Evolutionary conservation across 805 yeast species (phyloP), one percentile per base, ranked within the genome.

Genomic region (Candida manassasensis): DNA sequence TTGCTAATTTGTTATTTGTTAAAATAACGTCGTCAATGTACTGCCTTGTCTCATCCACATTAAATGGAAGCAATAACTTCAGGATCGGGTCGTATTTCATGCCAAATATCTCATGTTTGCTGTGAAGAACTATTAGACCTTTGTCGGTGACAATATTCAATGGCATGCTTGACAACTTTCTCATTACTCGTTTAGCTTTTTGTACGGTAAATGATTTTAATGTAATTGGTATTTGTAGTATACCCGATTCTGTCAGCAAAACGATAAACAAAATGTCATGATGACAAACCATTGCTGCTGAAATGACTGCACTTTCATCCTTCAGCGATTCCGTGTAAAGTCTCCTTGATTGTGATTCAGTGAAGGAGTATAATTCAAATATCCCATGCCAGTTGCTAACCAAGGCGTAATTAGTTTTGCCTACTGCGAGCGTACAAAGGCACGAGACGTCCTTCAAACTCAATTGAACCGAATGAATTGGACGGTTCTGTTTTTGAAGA

Each of bases 331-430:
- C 13, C 27, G 36, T 8, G 13, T 15, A 5, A 19, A 40, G 10
- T 4, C 30, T 19, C 11, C 40, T 37, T 19, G 24, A 17, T 9
- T 36, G 29, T 4, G 32, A 13, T 12, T 32, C 34, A 1, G 43
- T 19, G 9, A 41, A 17, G 27, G 34, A 31, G 29, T 39, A 39
- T 22, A 49, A 26, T 13, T 30, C 32, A 22, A 29, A 41, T 10
- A 32, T 26, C 5, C 50, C 52, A 37, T 47, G 37, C 50, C 51
- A 46, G 33, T 38, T 47, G 6, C 42, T 17, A 2, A 46, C 28
- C 15, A 49, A 34, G 9, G 43, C 9, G 6, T 43, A 19, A 21
- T 16, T 21, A 17, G 7, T 17, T 6, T 12, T 9, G 5, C 15
- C 17, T 8, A 7, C 10, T 6, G 24, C 11, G 9, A 30, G 10